Base-by-base conservation (phyloP, 1,284 basidiomycete species). In the Ustilago crameri region DNA sequence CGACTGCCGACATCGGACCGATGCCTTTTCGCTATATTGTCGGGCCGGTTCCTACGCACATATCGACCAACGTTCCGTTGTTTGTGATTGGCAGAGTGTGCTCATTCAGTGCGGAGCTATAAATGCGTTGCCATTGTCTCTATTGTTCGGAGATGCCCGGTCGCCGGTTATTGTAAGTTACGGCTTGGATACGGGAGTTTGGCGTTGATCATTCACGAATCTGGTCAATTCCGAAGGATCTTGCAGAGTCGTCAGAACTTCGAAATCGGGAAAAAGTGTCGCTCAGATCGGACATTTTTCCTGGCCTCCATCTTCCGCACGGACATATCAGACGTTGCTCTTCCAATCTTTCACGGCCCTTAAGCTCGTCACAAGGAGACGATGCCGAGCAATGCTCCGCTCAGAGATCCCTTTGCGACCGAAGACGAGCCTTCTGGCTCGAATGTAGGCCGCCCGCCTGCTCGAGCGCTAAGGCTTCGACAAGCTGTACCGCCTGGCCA, bases 341-440 rank as follows among this genome's bases (percentile, higher is more conserved):
- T 37, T 26, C 45, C 35, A 27, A 32, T 15, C 34, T 35, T 17
- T 35, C 32, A 22, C 17, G 7, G 23, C 26, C 15, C 34, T 24
- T 10, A 22, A 45, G 27, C 47, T 38, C 32, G 34, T 55, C 23
- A 9, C 30, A 34, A 9, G 1, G 9, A 22, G 12, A 20, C 44
- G 30, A 58, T 56, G 64, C 52, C 55, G 45, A 43, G 53, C 7
- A 40, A 20, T 5, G 22, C 32, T 1, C 18, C 27, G 3, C 37
- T 61, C 10, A 17, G 64, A 30, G 64, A 67, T 41, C 64, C 57
- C 0, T 61, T 60, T 24, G 64, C 64, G 12, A 24, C 30, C 27
- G 53, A 51, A 7, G 42, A 60, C 23, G 64, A 60, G 8, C 1
- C 37, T 5, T 23, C 52, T 1, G n/a, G 45, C 15, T 47, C 48